Evolutionary conservation across 1,284 basidiomycete genomes (phyloP).

Genomic region (Apiotrichum porosum): DNA sequence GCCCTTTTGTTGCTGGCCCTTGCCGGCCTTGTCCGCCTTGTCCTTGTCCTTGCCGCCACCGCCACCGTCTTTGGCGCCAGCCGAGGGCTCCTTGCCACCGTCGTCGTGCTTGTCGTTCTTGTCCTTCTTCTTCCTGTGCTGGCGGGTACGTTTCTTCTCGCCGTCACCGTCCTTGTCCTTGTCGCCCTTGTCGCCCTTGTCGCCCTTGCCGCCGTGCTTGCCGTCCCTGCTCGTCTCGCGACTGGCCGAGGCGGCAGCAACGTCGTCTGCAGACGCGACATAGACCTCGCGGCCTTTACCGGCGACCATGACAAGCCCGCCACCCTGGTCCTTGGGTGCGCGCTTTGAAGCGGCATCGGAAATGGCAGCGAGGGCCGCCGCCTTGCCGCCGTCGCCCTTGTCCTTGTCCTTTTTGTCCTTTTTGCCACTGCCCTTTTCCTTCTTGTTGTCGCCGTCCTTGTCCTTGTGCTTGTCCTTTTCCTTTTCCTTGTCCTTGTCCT

Average conservation of each 20-base stretch:
- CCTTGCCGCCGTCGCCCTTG: conserved; percentile 38
- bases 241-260: conserved; percentile 1
- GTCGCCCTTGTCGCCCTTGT: conserved; percentile 5
- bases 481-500: conserved; percentile 2
- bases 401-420: neutral
- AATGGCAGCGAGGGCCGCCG: conserved; percentile 33
- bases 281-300: conserved; percentile 41
- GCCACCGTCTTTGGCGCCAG: neutral
- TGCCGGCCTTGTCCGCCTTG: neutral
- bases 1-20: neutral
- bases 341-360: conserved; percentile 32
- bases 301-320: conserved; percentile 30
- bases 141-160: conserved; percentile 1
- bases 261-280: conserved; percentile 14
- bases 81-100: conserved; percentile 9
- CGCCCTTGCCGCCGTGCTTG: conserved; percentile 9
- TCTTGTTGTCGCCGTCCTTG: conserved; percentile 53
- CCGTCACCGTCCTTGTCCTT: neutral
- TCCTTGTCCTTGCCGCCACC: neutral
- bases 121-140: conserved; percentile 6
- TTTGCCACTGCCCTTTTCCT: conserved; percentile 45
- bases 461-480: neutral
- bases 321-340: conserved; percentile 19
- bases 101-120: conserved; percentile 3
- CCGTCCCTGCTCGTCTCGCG: conserved; percentile 16